phyloP scores from a whole-genome alignment of 148 eudicot species.

The Fagopyrum esculentum region DNA sequence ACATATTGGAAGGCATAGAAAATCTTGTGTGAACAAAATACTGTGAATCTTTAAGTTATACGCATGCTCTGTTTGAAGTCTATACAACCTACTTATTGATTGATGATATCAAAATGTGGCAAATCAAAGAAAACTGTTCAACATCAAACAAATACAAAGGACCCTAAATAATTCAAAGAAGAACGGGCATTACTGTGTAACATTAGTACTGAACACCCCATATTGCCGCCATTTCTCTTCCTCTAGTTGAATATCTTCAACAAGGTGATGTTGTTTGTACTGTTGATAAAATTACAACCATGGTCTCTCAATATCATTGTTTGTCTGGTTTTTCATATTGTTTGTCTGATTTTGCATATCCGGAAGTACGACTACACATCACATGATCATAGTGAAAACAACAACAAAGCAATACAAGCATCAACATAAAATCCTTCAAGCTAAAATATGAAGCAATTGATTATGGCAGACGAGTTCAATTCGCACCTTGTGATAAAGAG shows the following conservation, averaged over 20 bases:
- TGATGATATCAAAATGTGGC: background rate
- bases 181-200: slow-evolving; percentile 58
- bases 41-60: background rate
- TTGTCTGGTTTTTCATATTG: no score
- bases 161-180: background rate
- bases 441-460: no score
- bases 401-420: no score
- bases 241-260: slow-evolving; percentile 79
- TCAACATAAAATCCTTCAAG: no score
- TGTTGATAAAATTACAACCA: slow-evolving; percentile 72
- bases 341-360: no score
- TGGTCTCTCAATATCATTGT: slow-evolving; percentile 65
- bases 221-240: slow-evolving; percentile 81
- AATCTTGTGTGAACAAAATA: background rate
- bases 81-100: background rate
- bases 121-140: background rate
- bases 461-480: no score
- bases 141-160: background rate
- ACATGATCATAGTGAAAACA: no score
- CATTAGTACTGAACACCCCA: slow-evolving; percentile 61
- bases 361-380: no score
- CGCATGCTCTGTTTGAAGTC: background rate
- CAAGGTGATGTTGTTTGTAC: slow-evolving; percentile 67
- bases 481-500: no score
- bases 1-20: background rate